A percentile compares a stretch with the other conserved stretches of the same genome.
These are phyloP conservation scores for Ceratocystis ficicola DNA, from an alignment of 2,329 filamentous ascomycete species.

Conservation along the genomic window DNA sequence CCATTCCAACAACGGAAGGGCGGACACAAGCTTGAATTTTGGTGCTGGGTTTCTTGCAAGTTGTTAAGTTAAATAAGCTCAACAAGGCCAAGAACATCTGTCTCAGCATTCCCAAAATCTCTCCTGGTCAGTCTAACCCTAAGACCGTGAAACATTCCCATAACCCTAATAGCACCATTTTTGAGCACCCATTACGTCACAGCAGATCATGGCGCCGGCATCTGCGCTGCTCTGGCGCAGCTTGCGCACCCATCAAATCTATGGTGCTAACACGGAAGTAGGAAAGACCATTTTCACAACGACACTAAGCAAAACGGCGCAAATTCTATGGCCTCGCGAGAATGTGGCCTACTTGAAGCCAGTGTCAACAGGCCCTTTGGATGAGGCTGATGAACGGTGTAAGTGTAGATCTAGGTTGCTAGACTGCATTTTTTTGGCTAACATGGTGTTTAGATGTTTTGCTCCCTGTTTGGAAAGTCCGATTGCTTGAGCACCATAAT, in stretches of 20 bases:
- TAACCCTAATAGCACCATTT: neutral
- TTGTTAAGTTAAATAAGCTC: neutral
- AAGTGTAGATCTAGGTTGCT: constrained; percentile 20
- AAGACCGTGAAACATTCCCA: no score
- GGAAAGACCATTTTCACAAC: constrained; percentile 76
- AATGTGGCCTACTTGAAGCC: constrained; percentile 62
- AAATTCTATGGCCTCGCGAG: constrained; percentile 35
- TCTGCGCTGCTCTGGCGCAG: constrained; percentile 55
- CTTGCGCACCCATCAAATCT: constrained; percentile 60
- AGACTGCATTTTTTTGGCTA: neutral
- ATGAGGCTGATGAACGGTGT: constrained; percentile 61
- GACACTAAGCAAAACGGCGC: constrained; percentile 52
- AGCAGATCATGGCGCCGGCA: constrained; percentile 34
- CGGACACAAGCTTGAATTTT: neutral
- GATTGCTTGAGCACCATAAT: neutral
- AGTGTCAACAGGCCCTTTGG: constrained; percentile 59
- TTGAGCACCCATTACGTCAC: neutral
- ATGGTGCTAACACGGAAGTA: constrained; percentile 72
- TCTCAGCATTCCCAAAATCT: neutral
- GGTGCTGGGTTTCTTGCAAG: neutral
- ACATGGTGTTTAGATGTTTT: neutral
- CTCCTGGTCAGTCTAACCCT: neutral
- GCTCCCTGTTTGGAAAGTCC: neutral
- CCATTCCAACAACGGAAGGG: neutral
- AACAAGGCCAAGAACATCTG: neutral